Evolutionary conservation across 495 filamentous ascomycete genomes (phyloP).

Genomic region (Neurospora sp.): DNA sequence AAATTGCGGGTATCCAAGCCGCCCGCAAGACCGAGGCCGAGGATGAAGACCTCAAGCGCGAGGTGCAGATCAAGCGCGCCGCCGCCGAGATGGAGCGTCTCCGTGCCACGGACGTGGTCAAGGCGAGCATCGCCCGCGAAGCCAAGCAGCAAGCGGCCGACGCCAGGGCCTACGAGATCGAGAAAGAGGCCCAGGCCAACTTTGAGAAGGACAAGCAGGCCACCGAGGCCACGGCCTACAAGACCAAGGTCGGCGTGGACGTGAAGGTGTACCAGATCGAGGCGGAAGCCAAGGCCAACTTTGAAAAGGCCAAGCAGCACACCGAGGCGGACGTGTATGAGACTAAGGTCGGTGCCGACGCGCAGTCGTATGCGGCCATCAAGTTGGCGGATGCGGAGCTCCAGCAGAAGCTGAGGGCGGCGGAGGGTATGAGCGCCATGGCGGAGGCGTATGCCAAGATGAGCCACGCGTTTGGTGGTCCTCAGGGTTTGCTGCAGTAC

Average conservation of each 20-base stretch:
- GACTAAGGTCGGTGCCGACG: constrained; percentile 30
- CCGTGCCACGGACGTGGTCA: constrained; percentile 64
- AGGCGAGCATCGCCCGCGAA: constrained; percentile 64
- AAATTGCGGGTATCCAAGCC: constrained; percentile 61
- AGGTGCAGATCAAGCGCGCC: constrained; percentile 64
- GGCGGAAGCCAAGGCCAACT: constrained; percentile 47
- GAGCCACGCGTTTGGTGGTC: constrained; percentile 61
- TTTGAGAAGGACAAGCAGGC: constrained; percentile 47
- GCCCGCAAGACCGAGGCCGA: constrained; percentile 57
- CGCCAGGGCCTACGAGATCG: constrained; percentile 48
- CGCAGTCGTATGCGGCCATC: constrained; percentile 31
- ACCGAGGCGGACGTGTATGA: constrained; percentile 39
- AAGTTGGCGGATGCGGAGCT: constrained; percentile 56
- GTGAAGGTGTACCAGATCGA: constrained; percentile 49
- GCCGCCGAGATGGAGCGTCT: constrained; percentile 70
- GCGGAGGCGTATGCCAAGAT: constrained; percentile 65
- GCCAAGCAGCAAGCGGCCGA: constrained; percentile 65
- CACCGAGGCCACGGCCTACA: constrained; percentile 44
- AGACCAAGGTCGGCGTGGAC: constrained; percentile 33
- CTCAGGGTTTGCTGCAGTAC: constrained; percentile 63
- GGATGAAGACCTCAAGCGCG: constrained; percentile 67
- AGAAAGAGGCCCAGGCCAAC: constrained; percentile 47
- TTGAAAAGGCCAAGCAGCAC: constrained; percentile 37
- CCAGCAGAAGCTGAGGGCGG: constrained; percentile 55
- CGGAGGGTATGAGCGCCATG: constrained; percentile 64